Evolutionary conservation across 2,329 filamentous ascomycete species (phyloP), one percentile per base, ranked within the genome.

Genomic region (Ilyonectria destructans): DNA sequence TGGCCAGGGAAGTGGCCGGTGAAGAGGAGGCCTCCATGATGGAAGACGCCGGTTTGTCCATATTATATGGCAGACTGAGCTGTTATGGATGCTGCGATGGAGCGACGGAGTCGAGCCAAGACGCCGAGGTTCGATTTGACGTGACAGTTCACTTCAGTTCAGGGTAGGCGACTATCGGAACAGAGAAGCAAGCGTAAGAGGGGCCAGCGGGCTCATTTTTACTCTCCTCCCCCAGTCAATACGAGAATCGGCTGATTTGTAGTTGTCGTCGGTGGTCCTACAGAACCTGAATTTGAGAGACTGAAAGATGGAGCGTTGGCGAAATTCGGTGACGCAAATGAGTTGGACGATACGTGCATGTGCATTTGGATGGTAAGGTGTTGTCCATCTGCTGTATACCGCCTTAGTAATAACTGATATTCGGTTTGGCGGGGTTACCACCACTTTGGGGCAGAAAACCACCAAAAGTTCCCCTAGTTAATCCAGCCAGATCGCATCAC

Each of bases 361-460:
- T 40, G 19, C 54, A 23, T 43, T 15, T 21, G 21, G 5, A 56
- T 56, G 31, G 35, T 2, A 7, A 13, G 21, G 12, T 33, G 17
- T 26, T 52, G 17, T 6, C n/a, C 12, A 19, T 23, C 15, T 8
- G 40, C n/a, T 43, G 17, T n/a, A n/a, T 43, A 43, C 40, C 15
- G 59, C 54, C 45, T 57, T 63, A 57, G 60, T 63, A 63, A 63
- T 63, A 43, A 12, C 33, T 31, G 45, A 48, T 33, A 51, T 55
- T 46, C 46, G 45, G 60, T 54, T 63, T 63, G 60, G 60, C 54
- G 60, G 60, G 60, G 60, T 58, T 10, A 21, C 23, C 45, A 51
- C 54, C 48, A 37, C 55, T 49, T 15, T 23, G 52, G 43, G 52
- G 23, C 35, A 35, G 10, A 29, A 19, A 35, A 23, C 49, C 31